These are phyloP conservation scores for Ceratobasidium sp. DNA, from an alignment of 1,284 basidiomycete genomes.

Conservation along the genomic window DNA sequence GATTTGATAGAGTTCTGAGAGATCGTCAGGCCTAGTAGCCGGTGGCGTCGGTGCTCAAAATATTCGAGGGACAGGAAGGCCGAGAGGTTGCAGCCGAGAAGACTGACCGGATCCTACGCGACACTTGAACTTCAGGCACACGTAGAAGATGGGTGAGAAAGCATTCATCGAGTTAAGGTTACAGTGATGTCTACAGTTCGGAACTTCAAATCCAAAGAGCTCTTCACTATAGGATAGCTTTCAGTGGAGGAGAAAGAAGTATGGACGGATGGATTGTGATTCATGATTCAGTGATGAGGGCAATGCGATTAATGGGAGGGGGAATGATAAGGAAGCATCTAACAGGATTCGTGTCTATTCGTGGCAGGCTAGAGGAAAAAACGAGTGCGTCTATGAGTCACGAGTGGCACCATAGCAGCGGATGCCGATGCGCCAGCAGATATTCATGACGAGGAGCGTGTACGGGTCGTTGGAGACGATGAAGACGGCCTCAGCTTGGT, in stretches of 20 bases:
- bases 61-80: background rate
- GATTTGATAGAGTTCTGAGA: background rate
- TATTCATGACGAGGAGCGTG: conserved; percentile 29
- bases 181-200: conserved; percentile 8
- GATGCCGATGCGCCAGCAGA: conserved; percentile 27
- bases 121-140: background rate
- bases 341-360: conserved; percentile 1
- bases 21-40: background rate
- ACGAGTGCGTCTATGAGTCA: conserved; percentile 8
- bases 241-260: background rate
- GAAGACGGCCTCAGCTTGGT: conserved; percentile 30
- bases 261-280: background rate
- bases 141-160: background rate
- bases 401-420: conserved; percentile 28
- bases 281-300: background rate
- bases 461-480: conserved; percentile 24
- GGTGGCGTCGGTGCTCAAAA: background rate
- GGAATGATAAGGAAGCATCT: background rate
- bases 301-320: background rate
- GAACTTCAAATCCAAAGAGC: background rate
- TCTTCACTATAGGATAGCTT: conserved; percentile 4
- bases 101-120: background rate
- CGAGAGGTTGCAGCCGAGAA: background rate
- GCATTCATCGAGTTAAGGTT: background rate
- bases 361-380: background rate